phyloP scores from a whole-genome alignment of 495 filamentous ascomycete genomes.

The Hypomontagnella monticulosa region DNA sequence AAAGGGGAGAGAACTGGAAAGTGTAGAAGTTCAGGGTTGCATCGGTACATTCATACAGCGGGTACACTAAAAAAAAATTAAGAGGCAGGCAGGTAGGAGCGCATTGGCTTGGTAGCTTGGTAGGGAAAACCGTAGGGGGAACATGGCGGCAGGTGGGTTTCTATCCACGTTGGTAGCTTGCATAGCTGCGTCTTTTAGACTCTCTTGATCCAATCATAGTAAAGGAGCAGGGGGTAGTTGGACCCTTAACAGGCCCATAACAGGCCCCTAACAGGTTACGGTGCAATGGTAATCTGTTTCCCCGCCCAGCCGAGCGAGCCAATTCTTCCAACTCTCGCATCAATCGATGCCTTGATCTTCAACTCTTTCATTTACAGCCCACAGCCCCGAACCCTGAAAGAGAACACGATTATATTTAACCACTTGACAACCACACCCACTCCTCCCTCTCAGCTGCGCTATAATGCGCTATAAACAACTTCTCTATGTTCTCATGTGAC shows the following conservation, averaged over 20 bases:
- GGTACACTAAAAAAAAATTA: conserved; percentile 39
- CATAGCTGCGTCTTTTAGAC: conserved; percentile 35
- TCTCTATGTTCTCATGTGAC: conserved; percentile 30
- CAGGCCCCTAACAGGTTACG: conserved; percentile 15
- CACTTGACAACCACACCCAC: conserved; percentile 42
- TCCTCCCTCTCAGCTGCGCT: conserved; percentile 26
- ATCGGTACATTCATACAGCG: conserved; percentile 37
- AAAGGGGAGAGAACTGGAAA: conserved; percentile 24
- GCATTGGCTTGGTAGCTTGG: background rate
- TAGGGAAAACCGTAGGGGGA: no score
- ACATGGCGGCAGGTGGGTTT: conserved; percentile 31
- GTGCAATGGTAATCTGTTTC: conserved; percentile 37
- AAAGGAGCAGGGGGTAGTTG: background rate
- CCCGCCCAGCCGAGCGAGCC: conserved; percentile 37
- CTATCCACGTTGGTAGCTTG: conserved; percentile 20
- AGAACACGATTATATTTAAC: conserved; percentile 35
- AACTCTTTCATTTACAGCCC: conserved; percentile 43
- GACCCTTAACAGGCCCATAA: background rate
- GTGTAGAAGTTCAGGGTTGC: conserved; percentile 8
- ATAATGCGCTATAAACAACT: conserved; percentile 16
- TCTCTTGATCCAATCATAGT: conserved; percentile 32
- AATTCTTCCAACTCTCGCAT: conserved; percentile 34
- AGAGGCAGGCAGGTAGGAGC: conserved; percentile 11
- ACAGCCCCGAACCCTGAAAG: conserved; percentile 36
- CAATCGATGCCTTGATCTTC: conserved; percentile 34